A percentile compares a stretch with the other conserved stretches of the same genome.
phyloP scores from a whole-genome alignment of 768 basidiomycete genomes.

The Tylopilus vinaceipallidus region DNA sequence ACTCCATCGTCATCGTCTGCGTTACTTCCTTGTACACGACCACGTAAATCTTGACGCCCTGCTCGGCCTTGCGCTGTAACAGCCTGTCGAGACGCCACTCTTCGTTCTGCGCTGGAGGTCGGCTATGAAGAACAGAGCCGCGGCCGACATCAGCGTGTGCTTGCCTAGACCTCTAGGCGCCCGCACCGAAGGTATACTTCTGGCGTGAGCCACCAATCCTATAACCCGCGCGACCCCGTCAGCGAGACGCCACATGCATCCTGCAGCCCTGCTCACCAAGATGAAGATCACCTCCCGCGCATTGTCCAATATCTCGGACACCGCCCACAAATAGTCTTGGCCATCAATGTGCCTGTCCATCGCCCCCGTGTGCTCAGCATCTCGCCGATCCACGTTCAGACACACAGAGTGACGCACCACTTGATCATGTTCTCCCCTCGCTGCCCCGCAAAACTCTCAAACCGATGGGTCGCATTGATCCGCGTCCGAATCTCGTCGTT shows the following conservation, averaged over 20 bases:
- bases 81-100: conserved; percentile 89
- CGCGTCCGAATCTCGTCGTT: conserved; percentile 69
- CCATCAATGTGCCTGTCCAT: conserved; percentile 79
- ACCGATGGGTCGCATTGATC: conserved; percentile 81
- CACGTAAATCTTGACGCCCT: conserved; percentile 91
- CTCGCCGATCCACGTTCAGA: too few relatives aligned
- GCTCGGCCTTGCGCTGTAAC: conserved; percentile 81
- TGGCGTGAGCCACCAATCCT: conserved; percentile 95
- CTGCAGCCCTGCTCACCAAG: conserved; percentile 42
- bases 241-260: not conserved
- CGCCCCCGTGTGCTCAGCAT: too few relatives aligned
- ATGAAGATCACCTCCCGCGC: conserved; percentile 89
- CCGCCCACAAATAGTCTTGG: conserved; percentile 95
- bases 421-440: conserved; percentile 73
- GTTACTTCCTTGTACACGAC: conserved; percentile 96
- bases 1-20: conserved; percentile 88
- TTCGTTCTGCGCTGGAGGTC: conserved; percentile 81
- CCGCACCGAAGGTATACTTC: conserved; percentile 73
- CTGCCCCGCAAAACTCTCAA: conserved; percentile 77
- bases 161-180: not conserved
- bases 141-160: too few relatives aligned
- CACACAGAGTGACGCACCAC: conserved; percentile 50
- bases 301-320: conserved; percentile 84
- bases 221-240: not conserved
- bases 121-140: conserved; percentile 32